phyloP scores from a whole-genome alignment of 345 rosid genomes.

The Lepidium africanum region DNA sequence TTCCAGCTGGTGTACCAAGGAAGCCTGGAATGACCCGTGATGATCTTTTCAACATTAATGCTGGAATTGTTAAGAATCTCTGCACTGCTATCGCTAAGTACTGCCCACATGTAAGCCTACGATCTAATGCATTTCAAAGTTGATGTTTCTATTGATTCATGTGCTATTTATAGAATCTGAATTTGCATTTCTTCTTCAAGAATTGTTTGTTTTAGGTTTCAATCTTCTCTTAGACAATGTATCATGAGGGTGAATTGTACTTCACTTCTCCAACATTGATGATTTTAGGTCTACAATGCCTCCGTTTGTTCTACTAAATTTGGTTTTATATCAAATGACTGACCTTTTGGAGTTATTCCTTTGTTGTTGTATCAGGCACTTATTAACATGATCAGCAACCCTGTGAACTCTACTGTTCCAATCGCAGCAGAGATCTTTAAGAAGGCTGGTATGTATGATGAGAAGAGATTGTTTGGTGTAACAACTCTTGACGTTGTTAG shows the following conservation, averaged over 20 bases:
- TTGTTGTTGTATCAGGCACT: constrained; percentile 35
- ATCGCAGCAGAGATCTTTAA: constrained; percentile 76
- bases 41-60: constrained; percentile 63
- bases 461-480: constrained; percentile 63
- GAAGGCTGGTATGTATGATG: constrained; percentile 61
- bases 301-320: not conserved
- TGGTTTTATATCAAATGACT: not conserved
- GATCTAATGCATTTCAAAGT: not conserved
- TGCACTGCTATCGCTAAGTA: constrained; percentile 50
- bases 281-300: not conserved
- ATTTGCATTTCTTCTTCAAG: not conserved
- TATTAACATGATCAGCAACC: constrained; percentile 70
- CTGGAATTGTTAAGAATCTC: constrained; percentile 41
- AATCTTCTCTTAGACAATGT: not conserved
- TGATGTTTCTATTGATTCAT: not conserved
- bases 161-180: not conserved
- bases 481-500: constrained; percentile 72
- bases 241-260: not conserved
- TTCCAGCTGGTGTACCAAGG: constrained; percentile 75
- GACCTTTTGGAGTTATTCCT: not conserved
- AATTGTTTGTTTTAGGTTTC: not conserved
- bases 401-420: constrained; percentile 75
- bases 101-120: constrained; percentile 42
- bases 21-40: constrained; percentile 82
- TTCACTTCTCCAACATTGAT: not conserved